Percentiles rank a stretch among this genome's conserved stretches.
phyloP scores from a whole-genome alignment of 345 rosid species.

The Dimocarpus longan region DNA sequence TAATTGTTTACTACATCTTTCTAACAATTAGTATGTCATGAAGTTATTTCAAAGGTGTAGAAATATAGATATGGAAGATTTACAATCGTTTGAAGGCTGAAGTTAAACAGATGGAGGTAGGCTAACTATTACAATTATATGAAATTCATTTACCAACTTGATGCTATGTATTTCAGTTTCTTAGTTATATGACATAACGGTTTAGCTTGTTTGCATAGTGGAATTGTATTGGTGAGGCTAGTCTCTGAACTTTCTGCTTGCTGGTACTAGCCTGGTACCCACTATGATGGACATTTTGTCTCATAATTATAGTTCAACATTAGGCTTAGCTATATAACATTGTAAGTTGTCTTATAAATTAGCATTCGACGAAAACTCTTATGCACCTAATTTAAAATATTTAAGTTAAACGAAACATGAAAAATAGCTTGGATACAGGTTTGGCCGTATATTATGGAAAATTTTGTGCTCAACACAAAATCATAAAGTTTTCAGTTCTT shows the following conservation, averaged over 20 bases:
- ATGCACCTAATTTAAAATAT: not conserved
- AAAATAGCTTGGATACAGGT: not conserved
- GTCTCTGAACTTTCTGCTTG: not conserved
- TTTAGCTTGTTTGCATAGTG: not conserved
- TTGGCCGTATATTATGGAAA: too few relatives aligned
- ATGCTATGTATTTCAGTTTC: not conserved
- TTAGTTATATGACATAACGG: too few relatives aligned
- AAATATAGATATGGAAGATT: slow-evolving; percentile 70
- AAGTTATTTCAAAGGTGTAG: slow-evolving; percentile 69
- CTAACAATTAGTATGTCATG: too few relatives aligned
- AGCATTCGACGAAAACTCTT: not conserved
- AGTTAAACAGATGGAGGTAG: slow-evolving; percentile 63
- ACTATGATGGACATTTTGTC: not conserved
- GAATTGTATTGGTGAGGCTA: not conserved
- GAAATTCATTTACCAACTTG: not conserved
- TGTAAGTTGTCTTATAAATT: not conserved
- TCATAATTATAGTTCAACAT: not conserved
- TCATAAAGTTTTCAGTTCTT: too few relatives aligned
- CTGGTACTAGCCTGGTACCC: not conserved
- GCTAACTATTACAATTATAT: slow-evolving; percentile 5
- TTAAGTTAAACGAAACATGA: not conserved
- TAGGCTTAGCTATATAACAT: not conserved
- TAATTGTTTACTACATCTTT: too few relatives aligned
- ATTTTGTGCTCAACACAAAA: too few relatives aligned
- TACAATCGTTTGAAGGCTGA: slow-evolving; percentile 72